Percentiles rank a stretch among this genome's conserved stretches.
These are phyloP conservation scores for Pseudocercospora crystallina DNA, from an alignment of 2,329 filamentous ascomycete species.

Conservation along the genomic window DNA sequence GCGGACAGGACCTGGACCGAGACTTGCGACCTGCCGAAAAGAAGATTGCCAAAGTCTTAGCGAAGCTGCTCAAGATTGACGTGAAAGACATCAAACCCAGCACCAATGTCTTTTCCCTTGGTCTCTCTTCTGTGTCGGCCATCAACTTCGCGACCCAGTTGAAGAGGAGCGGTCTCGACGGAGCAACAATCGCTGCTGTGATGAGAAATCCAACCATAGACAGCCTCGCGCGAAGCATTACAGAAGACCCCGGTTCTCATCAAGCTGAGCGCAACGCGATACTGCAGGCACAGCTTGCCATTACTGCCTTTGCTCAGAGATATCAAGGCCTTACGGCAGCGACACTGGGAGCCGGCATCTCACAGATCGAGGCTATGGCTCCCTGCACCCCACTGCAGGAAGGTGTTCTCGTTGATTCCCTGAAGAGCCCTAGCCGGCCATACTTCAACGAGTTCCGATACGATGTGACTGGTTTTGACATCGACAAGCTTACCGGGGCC, in stretches of 20 bases:
- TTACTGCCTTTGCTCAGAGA: constrained; percentile 64
- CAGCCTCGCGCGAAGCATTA: constrained; percentile 41
- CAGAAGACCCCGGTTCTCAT: constrained; percentile 12
- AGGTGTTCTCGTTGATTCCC: constrained; percentile 74
- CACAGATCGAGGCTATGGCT: constrained; percentile 68
- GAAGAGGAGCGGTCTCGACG: constrained; percentile 60
- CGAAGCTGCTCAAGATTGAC: constrained; percentile 52
- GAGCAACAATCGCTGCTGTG: constrained; percentile 64
- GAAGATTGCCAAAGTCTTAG: constrained; percentile 56
- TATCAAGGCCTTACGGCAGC: constrained; percentile 56
- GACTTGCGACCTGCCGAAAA: constrained; percentile 42
- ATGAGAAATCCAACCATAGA: constrained; percentile 56
- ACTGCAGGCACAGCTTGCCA: constrained; percentile 51
- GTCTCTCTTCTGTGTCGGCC: constrained; percentile 83
- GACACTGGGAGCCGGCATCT: constrained; percentile 51
- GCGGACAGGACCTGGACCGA: constrained; percentile 20
- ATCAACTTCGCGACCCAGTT: constrained; percentile 67
- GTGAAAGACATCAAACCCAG: constrained; percentile 48
- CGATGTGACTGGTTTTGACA: constrained; percentile 50
- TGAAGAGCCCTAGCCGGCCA: constrained; percentile 56
- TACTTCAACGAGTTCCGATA: constrained; percentile 81
- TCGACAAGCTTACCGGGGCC: constrained; percentile 52
- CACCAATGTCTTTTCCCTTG: constrained; percentile 79
- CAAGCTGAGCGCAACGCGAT: constrained; percentile 36
- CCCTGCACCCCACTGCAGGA: constrained; percentile 86